Evolutionary conservation across 2,329 filamentous ascomycete species (phyloP), one percentile per base, ranked within the genome.

Genomic region (Delphinella strobiligena): DNA sequence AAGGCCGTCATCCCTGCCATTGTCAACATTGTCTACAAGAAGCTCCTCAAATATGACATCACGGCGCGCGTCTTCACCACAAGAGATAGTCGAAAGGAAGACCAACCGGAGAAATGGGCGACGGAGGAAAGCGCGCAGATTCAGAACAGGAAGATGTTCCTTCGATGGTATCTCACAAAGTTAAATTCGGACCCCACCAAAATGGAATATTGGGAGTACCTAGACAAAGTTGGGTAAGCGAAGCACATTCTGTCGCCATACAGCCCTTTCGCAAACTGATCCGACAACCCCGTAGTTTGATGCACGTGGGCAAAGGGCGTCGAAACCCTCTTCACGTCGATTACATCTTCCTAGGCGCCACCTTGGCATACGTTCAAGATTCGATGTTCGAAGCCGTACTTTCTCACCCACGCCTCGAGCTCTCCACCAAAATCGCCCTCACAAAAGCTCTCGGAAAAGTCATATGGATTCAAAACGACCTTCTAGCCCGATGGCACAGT

Each of bases 381-480:
- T 73, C 85, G 15, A 71, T 89, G 49, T 80, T 74, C 17, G 82
- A 87, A 54, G 82, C 82, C 12, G 77, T 89, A 37, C 70, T 89
- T 36, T 79, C 72, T 3, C 71, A 86, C 51, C 81, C 81, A 1
- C 71, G 72, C 2, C 66, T 91, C 29, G 68, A 71, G 29, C 68
- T 83, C 50, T 66, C 69, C 42, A 72, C 73, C 59, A 88, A 88
- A 62, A 78, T 81, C 14, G 78, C 74, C 16, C 69, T 89, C 4
- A 71, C 88, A 34, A 82, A 80, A 55, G 83, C 84, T 1, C 66
- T 89, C 16, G 76, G 76, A 46, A 89, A 91, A 58, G 78, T 89
- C 18, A 79, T 89, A 47, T 89, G 83, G 82, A 87, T 89, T 49
- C 84, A 89, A 60, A 89, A 89, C 54, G 83, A 89, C 58, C 68